Evolutionary conservation across 1,284 basidiomycete species (phyloP), one percentile per base, ranked within the genome.

Genomic region (Inonotus hispidus): DNA sequence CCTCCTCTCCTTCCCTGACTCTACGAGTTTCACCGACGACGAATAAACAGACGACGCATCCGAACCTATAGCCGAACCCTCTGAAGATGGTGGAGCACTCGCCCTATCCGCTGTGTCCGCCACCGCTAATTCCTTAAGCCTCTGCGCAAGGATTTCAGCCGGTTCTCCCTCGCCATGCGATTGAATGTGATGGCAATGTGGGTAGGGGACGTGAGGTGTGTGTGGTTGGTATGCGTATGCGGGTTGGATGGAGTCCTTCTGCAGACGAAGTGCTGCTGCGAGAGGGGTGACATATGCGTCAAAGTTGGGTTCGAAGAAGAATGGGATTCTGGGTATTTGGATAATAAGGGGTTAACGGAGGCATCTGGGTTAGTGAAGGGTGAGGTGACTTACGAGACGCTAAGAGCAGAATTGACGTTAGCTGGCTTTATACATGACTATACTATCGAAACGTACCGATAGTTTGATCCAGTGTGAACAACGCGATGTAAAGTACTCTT

Each of bases 231-330:
- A 62, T 16, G 61, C 61, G 41, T 63, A 63, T 23, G 62, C 62
- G 37, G 62, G 62, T 39, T 63, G 62, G 27, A 63, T 60, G 47
- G 62, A 60, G 56, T 68, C 66, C 54, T 75, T 71, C 65, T 79
- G 78, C 16, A 81, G 68, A 32, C 84, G 79, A 14, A 79, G 66
- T 1, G 81, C 82, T 16, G 82, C 83, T 10, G 76, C 73, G 1
- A 90, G 72, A 1, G 88, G 88, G 62, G 79, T 73, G 55, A 93
- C 74, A 1, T 76, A 63, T 0, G 90, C 87, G 59, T 83, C 75
- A 67, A 90, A 90, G 64, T 89, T 90, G 0, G 92, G 91, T 69
- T 93, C 92, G 66, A 89, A 93, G 77, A 93, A 93, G 73, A 93
- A 93, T 0, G 92, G 92, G 39, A 93, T 80, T 6, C 89, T 79